A percentile compares a stretch with the other conserved stretches of the same genome.
Evolutionary conservation across 1,284 basidiomycete genomes (phyloP).

Genomic region (Golubevia sp.): DNA sequence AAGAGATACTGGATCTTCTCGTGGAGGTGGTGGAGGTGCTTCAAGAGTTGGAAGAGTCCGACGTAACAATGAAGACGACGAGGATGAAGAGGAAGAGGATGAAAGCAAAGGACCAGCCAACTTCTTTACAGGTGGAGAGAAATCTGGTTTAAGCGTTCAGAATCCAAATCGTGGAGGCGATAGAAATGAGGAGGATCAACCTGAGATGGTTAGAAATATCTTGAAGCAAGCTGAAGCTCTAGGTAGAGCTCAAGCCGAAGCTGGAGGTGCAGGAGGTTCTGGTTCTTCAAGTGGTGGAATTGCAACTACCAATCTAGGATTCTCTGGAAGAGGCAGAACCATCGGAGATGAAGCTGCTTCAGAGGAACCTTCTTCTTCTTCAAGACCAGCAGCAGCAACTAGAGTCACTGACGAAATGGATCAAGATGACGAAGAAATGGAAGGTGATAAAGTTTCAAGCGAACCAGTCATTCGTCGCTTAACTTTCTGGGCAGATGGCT

Average conservation of each 20-base stretch:
- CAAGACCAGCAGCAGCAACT: neutral
- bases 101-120: constrained; percentile 46
- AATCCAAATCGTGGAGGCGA: constrained; percentile 41
- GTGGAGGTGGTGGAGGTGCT: constrained; percentile 5
- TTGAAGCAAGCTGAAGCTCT: constrained; percentile 38
- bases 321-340: constrained; percentile 10
- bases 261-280: neutral
- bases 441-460: constrained; percentile 1
- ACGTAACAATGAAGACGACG: constrained; percentile 4
- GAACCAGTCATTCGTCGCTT: constrained; percentile 44
- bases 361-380: neutral
- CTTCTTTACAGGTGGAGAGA: constrained; percentile 56
- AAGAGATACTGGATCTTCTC: constrained; percentile 4
- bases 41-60: neutral
- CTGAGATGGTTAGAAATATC: constrained; percentile 48
- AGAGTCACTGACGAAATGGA: constrained; percentile 3
- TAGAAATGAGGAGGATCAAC: constrained; percentile 15
- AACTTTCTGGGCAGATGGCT: constrained; percentile 60
- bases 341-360: constrained; percentile 7
- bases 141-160: constrained; percentile 53
- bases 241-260: neutral
- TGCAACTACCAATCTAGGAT: constrained; percentile 1
- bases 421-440: constrained; percentile 16
- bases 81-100: constrained; percentile 30
- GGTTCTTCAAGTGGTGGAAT: neutral